A percentile compares a stretch with the other conserved stretches of the same genome.
phyloP scores from a whole-genome alignment of 2,329 filamentous ascomycete genomes.

The Alternaria incomplexa region DNA sequence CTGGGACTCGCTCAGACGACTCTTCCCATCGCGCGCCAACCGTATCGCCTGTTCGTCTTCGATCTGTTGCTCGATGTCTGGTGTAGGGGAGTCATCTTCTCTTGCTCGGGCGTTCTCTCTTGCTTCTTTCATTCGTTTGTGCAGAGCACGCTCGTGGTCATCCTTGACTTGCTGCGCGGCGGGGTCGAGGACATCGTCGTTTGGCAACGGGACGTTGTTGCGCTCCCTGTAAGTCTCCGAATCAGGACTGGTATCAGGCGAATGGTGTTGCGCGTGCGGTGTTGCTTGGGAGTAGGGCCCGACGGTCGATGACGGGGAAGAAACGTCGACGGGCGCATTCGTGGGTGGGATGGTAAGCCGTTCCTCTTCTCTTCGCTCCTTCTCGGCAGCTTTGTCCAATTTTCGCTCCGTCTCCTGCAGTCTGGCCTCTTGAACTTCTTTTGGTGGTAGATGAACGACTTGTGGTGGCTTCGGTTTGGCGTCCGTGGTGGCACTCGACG shows the following conservation, averaged over 20 bases:
- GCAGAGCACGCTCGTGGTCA: constrained; percentile 60
- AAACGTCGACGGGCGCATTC: constrained; percentile 43
- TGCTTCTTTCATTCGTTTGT: constrained; percentile 57
- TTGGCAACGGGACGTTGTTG: constrained; percentile 31
- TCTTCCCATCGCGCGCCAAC: constrained; percentile 42
- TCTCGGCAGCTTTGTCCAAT: constrained; percentile 45
- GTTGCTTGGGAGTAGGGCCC: constrained; percentile 75
- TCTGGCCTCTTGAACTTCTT: constrained; percentile 58
- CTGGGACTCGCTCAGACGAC: constrained; percentile 28
- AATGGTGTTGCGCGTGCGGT: constrained; percentile 70
- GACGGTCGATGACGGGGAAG: constrained; percentile 68
- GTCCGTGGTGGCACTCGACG: constrained; percentile 1
- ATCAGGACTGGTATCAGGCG: constrained; percentile 76
- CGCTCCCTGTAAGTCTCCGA: constrained; percentile 58
- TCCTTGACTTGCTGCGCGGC: constrained; percentile 56
- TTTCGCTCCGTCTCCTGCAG: constrained; percentile 51
- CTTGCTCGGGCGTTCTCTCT: constrained; percentile 45
- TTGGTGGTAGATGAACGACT: constrained; percentile 56
- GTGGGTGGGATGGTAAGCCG: constrained; percentile 36
- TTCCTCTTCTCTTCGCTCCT: constrained; percentile 48
- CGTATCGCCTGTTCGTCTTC: constrained; percentile 60
- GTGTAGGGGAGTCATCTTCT: constrained; percentile 56
- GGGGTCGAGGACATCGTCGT: constrained; percentile 41
- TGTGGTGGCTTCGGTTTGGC: constrained; percentile 35
- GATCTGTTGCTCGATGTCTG: constrained; percentile 64